Evolutionary conservation across 2,329 filamentous ascomycete genomes (phyloP), one percentile per base, ranked within the genome.

Genomic region (Fusarium pseudoanthophilum): DNA sequence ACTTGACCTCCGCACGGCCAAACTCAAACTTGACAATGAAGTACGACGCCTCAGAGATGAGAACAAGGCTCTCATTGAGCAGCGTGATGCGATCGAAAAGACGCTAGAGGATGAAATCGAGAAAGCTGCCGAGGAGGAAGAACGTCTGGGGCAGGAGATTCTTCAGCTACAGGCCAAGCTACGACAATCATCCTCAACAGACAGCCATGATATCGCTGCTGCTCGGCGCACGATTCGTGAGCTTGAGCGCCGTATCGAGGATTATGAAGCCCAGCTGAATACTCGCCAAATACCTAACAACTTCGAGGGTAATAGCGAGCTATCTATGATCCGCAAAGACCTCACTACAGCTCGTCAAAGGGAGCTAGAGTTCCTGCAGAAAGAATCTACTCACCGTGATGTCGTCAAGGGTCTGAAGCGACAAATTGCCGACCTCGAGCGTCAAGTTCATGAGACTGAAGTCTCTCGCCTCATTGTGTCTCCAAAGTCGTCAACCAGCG

Each of bases 71-170:
- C 82, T 93, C 42, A 67, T 84, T 18, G 87, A 90, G 64, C 87
- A 91, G 68, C 89, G 89, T 37, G 83, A 88, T 45, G 83, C 85
- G 3, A 81, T 92, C 7, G 91, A 94, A 78, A 86, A 85, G 71
- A 88, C 91, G 36, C 85, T 94, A 5, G 88, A 92, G 61, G 84
- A 87, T 18, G 92, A 93, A 78, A 88, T 92, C 60, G 89, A 91
- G 72, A 88, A 90, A 79, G 91, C 91, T 7, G 87, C 87, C 6
- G 83, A 85, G n/a, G 91, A 93, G 78, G 91, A 93, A 74, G 87
- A 89, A 67, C 89, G 90, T 18, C 85, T 91, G 14, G 85, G 84
- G 30, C 83, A 87, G 39, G 87, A 91, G 70, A 84, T 90, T 53
- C 81, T 84, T 32, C 83, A 88, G 61, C 82, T 91, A 7, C 87